Evolutionary conservation across 1,139 yeast genomes (phyloP).

Genomic region (Blastobotrys arbuscula): DNA sequence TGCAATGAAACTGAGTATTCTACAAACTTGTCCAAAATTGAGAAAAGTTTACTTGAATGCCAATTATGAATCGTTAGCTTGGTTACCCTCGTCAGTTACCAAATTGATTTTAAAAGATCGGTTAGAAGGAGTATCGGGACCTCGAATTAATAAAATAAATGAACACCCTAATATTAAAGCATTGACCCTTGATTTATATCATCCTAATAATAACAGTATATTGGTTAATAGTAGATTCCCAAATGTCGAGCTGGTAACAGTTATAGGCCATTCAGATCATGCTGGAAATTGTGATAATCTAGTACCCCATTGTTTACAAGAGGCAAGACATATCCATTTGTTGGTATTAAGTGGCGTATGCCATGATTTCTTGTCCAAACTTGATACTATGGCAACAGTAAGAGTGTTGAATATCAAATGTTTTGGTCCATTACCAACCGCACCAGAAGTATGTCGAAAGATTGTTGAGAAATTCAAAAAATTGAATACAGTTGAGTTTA

Average conservation of each 20-base stretch:
- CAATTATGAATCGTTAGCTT: background rate
- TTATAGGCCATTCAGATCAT: background rate
- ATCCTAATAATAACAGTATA: background rate
- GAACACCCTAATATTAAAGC: background rate
- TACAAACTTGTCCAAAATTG: background rate
- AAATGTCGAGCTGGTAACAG: background rate
- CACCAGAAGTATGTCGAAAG: background rate
- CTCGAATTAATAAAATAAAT: background rate
- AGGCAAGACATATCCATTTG: background rate
- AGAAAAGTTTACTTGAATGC: background rate
- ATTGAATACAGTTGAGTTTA: background rate
- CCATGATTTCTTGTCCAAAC: background rate
- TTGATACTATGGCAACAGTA: background rate
- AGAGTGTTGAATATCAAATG: background rate
- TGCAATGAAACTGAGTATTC: background rate
- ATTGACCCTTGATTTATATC: background rate
- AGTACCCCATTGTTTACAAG: background rate
- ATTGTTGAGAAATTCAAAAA: background rate
- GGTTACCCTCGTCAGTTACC: conserved; percentile 2
- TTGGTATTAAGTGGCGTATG: background rate
- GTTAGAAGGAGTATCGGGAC: background rate
- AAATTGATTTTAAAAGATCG: conserved; percentile 2
- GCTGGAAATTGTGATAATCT: no score
- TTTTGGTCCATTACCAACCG: background rate
- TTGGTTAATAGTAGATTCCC: conserved; percentile 1